Base-by-base conservation (phyloP, 2,329 filamentous ascomycete genomes). In the Xylaria sp. region DNA sequence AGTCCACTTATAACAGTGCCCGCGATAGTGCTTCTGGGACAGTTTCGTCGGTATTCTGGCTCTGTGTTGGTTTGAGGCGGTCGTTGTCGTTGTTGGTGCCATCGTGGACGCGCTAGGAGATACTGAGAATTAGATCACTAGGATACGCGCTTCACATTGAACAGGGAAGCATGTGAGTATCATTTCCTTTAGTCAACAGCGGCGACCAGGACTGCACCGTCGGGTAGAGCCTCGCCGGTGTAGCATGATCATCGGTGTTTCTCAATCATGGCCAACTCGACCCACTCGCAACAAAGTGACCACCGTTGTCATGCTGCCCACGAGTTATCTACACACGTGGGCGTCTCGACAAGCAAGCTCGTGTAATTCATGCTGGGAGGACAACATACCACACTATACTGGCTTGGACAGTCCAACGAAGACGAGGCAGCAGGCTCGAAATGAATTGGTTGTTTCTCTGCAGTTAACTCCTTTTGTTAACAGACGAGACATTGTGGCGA, bases 261-360 rank as follows among this genome's bases (percentile, higher is more conserved):
- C 1, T 25, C 51, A 28, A 28, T 72, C 67, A 51, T 73, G 74
- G 9, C 74, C 73, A 39, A 73, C 68, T 54, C 72, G 63, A 6
- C 63, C 65, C 1, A 34, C 13, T 72, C 72, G 63, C 73, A 75
- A 57, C 73, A 74, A 73, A 75, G 52, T 60, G 69, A 20, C 73
- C 73, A 4, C 8, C 67, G 39, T 75, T 74, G 7, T 74, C 66
- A 34, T 67, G 72, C 73, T n/a, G 44, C 34, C 72, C 72, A 75
- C 18, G 73, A 74, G 25, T 37, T 46, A 44, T 75, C 73, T 51
- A 72, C 72, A 63, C 72, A 73, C 6, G 44, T 67, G 2, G 70
- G 73, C 3, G 34, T 63, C n/a, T 72, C 61, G 41, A 59, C 66
- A 37, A 73, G 20, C 1, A 59, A 60, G 2, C 63, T 25, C 13